Evolutionary conservation across 2,329 filamentous ascomycete species (phyloP), one percentile per base, ranked within the genome.

Genomic region (Scedosporium apiospermum): DNA sequence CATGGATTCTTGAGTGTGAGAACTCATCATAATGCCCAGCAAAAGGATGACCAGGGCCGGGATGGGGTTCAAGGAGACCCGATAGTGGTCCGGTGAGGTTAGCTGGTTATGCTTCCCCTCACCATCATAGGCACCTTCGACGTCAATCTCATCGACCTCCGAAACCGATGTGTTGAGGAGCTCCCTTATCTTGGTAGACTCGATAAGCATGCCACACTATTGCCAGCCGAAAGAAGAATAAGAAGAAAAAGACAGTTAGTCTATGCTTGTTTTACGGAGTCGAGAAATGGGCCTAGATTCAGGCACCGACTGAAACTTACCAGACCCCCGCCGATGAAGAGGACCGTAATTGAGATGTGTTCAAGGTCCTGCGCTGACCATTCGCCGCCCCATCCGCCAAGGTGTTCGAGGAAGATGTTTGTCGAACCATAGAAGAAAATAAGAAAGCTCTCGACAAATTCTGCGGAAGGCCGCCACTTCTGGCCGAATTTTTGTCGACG

Each of bases 1-100:
- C 88, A 91, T 91, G 64, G 86, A 90, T 30, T 80, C 73, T 72
- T 96, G 93, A 64, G 93, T 90, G 74, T 98, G 93, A 27, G 90
- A 91, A 70, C 89, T 89, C 93, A 98, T 98, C 90, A 96, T 95
- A 72, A 93, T 84, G 41, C 95, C 95, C 1, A 97, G 80, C 0
- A 97, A 79, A 63, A 97, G 79, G 67, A 98, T 93, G 58, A 96
- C 84, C 3, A 98, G 80, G 0, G 88, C 90, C 0, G 93, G 95
- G 68, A 98, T 84, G 0, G 93, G 93, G 73, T 98, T 97, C 71
- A 95, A 80, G 1, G 93, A 90, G 66, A 92, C 84, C 12, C 79
- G 76, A 72, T 96, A 93, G 7, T 85, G 84, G 62, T 79, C 81
- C 0, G 91, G 91, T 18, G 81, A 72, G 60, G 80, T 59, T 3